Base-by-base conservation (phyloP, 2,329 filamentous ascomycete species). In the Paracamarosporium sp. region DNA sequence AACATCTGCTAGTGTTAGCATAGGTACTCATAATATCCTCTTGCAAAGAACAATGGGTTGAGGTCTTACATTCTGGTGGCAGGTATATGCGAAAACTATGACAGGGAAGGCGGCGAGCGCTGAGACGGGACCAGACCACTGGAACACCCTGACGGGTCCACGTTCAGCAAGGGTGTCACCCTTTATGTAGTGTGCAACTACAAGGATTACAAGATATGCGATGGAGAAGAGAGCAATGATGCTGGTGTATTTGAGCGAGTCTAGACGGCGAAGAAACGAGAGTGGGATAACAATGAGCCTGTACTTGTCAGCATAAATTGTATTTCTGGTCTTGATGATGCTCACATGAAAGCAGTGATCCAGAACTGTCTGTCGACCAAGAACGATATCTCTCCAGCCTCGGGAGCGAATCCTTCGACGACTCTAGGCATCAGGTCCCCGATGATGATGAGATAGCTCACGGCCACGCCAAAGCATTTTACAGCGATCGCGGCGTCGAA, bases 61-160 rank as follows among this genome's bases (percentile, higher is more conserved):
- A n/a, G n/a, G n/a, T 72, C 86, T 64, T 80, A 95, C 92, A 75
- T 99, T 99, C 72, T 99, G 95, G 77, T 99, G 95, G 75, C 95
- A 99, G 1, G 95, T 99, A 76, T 98, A 99, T n/a, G 94, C 95
- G 82, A 99, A 99, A 2, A 99, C 92, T 55, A 98, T 93, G 52
- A 99, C 93, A 0, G 95, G 95, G 63, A 99, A 87, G 61, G 91
- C 93, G 66, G 92, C 92, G 52, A 99, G 82, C 6, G 90, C 88
- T 33, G 90, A 86, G 9, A 96, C 83, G 3, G 91, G 83, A 7
- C 94, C 92, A 41, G 88, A 89, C 89, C 92, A 97, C 60, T 86
- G 81, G 61, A 97, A 83, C 28, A 92, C 80, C 47, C 90, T 87
- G 58, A 99, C 87, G 9, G 89, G 85, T 12, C 91, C 90, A 52